phyloP scores from a whole-genome alignment of 2,329 filamentous ascomycete species.

The Delphinella strobiligena region DNA sequence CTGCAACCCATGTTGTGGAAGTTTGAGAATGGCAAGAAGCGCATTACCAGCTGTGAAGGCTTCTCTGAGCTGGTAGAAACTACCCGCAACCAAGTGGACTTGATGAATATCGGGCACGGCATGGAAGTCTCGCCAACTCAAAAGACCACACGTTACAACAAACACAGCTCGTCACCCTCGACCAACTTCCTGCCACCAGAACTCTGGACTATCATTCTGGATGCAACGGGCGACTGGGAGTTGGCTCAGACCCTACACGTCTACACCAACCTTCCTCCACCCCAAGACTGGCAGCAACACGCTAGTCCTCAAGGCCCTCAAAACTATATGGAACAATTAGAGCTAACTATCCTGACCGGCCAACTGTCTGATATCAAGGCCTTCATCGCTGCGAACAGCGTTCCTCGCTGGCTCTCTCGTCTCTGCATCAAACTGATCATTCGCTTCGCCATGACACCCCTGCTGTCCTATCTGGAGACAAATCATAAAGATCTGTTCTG shows the following conservation, averaged over 20 bases:
- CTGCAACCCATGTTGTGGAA: conserved; percentile 74
- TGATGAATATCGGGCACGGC: conserved; percentile 62
- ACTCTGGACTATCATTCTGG: conserved; percentile 80
- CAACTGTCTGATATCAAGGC: conserved; percentile 59
- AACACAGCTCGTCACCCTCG: conserved; percentile 15
- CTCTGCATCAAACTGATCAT: conserved; percentile 81
- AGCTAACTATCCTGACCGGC: conserved; percentile 71
- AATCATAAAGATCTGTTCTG: conserved; percentile 66
- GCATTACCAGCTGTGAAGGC: conserved; percentile 41
- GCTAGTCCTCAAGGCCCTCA: conserved; percentile 53
- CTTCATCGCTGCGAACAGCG: conserved; percentile 56
- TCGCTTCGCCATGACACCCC: conserved; percentile 72
- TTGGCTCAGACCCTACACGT: conserved; percentile 69
- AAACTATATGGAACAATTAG: conserved; percentile 64
- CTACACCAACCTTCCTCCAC: conserved; percentile 64
- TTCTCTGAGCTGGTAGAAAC: conserved; percentile 62
- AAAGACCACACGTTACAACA: conserved; percentile 10
- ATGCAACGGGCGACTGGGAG: conserved; percentile 82
- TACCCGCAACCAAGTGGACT: conserved; percentile 64
- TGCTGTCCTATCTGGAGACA: conserved; percentile 61
- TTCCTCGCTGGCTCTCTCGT: conserved; percentile 63
- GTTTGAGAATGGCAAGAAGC: conserved; percentile 48
- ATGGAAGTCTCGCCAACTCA: conserved; percentile 38
- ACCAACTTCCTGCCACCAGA: conserved; percentile 57
- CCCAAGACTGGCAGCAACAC: conserved; percentile 58